Conservation (phyloP, 2,329 filamentous ascomycete species). For the Ophiostoma sp. region DNA sequence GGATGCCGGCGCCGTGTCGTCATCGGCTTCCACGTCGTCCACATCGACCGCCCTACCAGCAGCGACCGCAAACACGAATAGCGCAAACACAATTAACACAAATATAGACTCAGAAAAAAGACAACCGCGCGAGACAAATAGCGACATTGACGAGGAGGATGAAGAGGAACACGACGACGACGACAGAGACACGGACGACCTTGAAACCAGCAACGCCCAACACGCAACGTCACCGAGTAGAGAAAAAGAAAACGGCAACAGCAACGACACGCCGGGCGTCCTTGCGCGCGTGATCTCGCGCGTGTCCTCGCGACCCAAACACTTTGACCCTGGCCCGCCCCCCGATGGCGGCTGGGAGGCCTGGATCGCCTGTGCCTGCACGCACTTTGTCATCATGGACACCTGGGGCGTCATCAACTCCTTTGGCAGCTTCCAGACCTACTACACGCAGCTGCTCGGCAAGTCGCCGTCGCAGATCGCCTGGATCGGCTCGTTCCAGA, state of each 20-base stretch:
- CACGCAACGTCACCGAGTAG: neutral
- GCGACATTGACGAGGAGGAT: neutral
- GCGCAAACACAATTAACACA: too few species aligned
- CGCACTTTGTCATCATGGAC: constrained; percentile 46
- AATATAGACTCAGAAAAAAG: neutral
- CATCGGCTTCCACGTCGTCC: neutral
- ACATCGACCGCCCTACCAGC: neutral
- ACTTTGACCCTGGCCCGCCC: constrained; percentile 40
- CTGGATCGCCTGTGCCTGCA: constrained; percentile 43
- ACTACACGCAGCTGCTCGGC: constrained; percentile 41
- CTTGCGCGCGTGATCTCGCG: constrained; percentile 39
- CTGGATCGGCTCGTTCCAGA: constrained; percentile 51
- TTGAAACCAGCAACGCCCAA: neutral
- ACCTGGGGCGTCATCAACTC: constrained; percentile 53
- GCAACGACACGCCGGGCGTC: constrained; percentile 19
- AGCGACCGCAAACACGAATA: neutral
- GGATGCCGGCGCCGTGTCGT: neutral
- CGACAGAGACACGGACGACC: neutral
- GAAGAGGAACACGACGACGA: neutral
- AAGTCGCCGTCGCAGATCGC: constrained; percentile 43
- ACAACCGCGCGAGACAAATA: neutral
- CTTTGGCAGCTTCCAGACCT: constrained; percentile 52
- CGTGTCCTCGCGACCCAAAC: constrained; percentile 35
- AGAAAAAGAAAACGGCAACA: constrained; percentile 9
- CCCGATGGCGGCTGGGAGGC: constrained; percentile 47